phyloP scores from a whole-genome alignment of 352 stramenopile species.

The Phytophthora capsici region DNA sequence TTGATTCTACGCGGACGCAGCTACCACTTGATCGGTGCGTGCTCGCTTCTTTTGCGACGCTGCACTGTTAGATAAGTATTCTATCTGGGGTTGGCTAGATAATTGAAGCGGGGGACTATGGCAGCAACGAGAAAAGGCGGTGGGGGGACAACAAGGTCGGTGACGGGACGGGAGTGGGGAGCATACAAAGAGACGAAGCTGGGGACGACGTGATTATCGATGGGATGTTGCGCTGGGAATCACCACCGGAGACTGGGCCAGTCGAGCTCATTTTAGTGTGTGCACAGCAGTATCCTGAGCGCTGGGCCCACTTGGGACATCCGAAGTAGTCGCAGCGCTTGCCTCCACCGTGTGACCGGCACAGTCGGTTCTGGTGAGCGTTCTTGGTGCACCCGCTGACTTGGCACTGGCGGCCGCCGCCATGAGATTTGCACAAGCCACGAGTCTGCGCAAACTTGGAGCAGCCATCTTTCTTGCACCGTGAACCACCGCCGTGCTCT shows the following conservation, averaged over 20 bases:
- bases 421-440: slow-evolving; percentile 87
- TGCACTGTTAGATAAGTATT: slow-evolving; percentile 16
- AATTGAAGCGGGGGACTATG: slow-evolving; percentile 31
- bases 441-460: slow-evolving; percentile 86
- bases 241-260: slow-evolving; percentile 8
- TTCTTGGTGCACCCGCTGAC: slow-evolving; percentile 84
- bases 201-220: slow-evolving; percentile 35
- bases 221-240: slow-evolving; percentile 31
- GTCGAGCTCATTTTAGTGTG: slow-evolving; percentile 73
- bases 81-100: neutral
- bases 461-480: slow-evolving; percentile 85
- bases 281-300: slow-evolving; percentile 83
- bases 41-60: slow-evolving; percentile 9
- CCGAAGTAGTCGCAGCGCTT: slow-evolving; percentile 82
- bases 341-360: slow-evolving; percentile 81
- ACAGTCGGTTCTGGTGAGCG: slow-evolving; percentile 84
- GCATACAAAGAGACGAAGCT: slow-evolving; percentile 43
- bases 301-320: slow-evolving; percentile 86
- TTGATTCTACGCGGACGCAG: slow-evolving; percentile 32
- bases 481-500: slow-evolving; percentile 83
- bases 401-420: slow-evolving; percentile 78
- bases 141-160: slow-evolving; percentile 69
- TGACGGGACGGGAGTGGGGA: slow-evolving; percentile 40
- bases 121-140: slow-evolving; percentile 65
- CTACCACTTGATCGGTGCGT: slow-evolving; percentile 3